Base-by-base conservation (phyloP, 371 early-diverging fungal genomes). In the Mortierella sp. region DNA sequence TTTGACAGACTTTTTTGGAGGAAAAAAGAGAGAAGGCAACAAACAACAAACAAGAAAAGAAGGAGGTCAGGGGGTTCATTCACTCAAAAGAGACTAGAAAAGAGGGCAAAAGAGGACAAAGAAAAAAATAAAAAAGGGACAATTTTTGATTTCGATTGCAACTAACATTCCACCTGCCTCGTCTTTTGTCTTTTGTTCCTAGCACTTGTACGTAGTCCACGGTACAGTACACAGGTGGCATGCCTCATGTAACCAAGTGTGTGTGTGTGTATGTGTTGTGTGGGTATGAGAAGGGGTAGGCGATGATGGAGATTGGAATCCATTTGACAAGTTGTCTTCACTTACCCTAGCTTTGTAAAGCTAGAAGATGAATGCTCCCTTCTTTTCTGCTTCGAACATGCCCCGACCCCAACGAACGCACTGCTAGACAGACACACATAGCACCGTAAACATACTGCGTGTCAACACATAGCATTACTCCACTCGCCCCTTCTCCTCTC, bases 121-220 rank as follows among this genome's bases (percentile, higher is more conserved):
- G 24, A 70, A 9, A 57, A 28, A 63, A 38, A 72, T 38, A 31
- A 70, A 70, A 57, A 77, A 72, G 76, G 60, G 68, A 63, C 54
- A n/a, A 55, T 44, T 60, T 52, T 60, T 52, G 75, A 80, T 83
- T 83, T 83, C 80, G 55, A 83, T 80, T 83, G 80, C 77, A 83
- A 80, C 84, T 75, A 80, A 82, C 79, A 82, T 82, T 82, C 82
- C 82, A 77, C 72, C 73, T 55, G 21, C 34, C 31, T 71, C n/a
- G 2, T 73, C 50, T 63, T 63, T 75, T 47, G 63, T n/a, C 48
- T 24, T 28, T 8, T 28, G 50, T 8, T 52, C 73, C 31, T 73
- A n/a, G 76, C 74, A 4, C 21, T 63, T 9, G 7, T 34, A 63
- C 8, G 34, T 19, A 31, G 31, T 19, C 1, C 63, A 31, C 26